Percentiles rank a stretch among this genome's conserved stretches.
Evolutionary conservation across 2,329 filamentous ascomycete species (phyloP).

Genomic region (Pochonia chlamydosporia): DNA sequence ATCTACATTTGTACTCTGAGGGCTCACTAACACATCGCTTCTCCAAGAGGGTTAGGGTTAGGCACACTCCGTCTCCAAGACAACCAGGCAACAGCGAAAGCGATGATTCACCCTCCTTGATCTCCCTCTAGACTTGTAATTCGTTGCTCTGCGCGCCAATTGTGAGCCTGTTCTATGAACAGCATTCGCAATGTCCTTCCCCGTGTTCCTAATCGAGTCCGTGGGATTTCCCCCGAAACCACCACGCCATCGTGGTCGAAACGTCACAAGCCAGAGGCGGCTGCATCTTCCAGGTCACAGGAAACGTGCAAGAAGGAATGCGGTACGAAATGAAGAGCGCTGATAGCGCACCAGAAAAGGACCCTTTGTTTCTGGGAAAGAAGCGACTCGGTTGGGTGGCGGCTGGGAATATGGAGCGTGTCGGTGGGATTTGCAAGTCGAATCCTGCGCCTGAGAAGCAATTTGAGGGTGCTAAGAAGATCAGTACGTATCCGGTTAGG

Average conservation of each 20-base stretch:
- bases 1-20: too few relatives aligned
- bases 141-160: too few relatives aligned
- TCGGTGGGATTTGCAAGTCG: neutral
- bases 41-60: too few relatives aligned
- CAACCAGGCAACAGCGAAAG: too few relatives aligned
- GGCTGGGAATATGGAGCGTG: neutral
- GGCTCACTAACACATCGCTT: too few relatives aligned
- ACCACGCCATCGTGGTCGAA: neutral
- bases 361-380: neutral
- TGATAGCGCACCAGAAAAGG: neutral
- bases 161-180: too few relatives aligned
- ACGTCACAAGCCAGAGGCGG: neutral
- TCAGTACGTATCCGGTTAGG: neutral
- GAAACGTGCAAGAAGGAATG: neutral
- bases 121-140: too few relatives aligned
- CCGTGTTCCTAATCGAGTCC: neutral
- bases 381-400: neutral
- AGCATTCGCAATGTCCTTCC: too few relatives aligned
- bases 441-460: neutral
- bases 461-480: neutral
- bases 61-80: too few relatives aligned
- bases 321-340: neutral
- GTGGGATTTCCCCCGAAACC: neutral
- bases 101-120: too few relatives aligned
- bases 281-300: neutral